These are phyloP conservation scores for Diaporthe sp. DNA, from an alignment of 2,329 filamentous ascomycete genomes.

Conservation along the genomic window DNA sequence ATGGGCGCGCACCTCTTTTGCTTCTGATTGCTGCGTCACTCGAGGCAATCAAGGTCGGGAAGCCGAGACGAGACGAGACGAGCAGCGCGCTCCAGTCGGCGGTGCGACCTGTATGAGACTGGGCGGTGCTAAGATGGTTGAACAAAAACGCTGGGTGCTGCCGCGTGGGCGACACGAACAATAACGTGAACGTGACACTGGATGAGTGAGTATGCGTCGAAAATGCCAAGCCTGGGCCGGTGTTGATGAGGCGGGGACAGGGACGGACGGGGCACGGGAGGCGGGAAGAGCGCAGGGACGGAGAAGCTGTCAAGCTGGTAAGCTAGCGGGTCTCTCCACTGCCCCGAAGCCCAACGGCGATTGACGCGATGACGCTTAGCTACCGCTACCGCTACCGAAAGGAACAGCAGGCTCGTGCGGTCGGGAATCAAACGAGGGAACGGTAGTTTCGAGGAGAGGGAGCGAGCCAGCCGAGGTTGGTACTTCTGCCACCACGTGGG, in stretches of 20 bases:
- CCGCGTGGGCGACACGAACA: slow-evolving; percentile 24
- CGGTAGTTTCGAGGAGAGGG: background rate
- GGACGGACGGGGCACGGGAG: background rate
- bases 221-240: background rate
- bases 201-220: background rate
- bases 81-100: background rate
- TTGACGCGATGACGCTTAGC: slow-evolving; percentile 7
- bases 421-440: background rate
- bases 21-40: slow-evolving; percentile 29
- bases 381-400: background rate
- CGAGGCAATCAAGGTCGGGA: background rate
- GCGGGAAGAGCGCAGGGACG: slow-evolving; percentile 21
- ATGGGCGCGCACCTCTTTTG: slow-evolving; percentile 8
- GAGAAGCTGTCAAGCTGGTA: slow-evolving; percentile 12
- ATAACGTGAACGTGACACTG: slow-evolving; percentile 21
- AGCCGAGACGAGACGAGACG: slow-evolving; percentile 6
- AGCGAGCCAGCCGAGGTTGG: slow-evolving; percentile 9
- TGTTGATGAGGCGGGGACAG: background rate
- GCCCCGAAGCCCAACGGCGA: slow-evolving; percentile 6
- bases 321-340: slow-evolving; percentile 13
- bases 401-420: slow-evolving; percentile 19
- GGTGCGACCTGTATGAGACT: slow-evolving; percentile 10
- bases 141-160: background rate
- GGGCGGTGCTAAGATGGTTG: slow-evolving; percentile 6
- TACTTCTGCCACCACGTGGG: slow-evolving; percentile 23